Conservation (phyloP, 805 yeast species). For the Yarrowia bubula region DNA sequence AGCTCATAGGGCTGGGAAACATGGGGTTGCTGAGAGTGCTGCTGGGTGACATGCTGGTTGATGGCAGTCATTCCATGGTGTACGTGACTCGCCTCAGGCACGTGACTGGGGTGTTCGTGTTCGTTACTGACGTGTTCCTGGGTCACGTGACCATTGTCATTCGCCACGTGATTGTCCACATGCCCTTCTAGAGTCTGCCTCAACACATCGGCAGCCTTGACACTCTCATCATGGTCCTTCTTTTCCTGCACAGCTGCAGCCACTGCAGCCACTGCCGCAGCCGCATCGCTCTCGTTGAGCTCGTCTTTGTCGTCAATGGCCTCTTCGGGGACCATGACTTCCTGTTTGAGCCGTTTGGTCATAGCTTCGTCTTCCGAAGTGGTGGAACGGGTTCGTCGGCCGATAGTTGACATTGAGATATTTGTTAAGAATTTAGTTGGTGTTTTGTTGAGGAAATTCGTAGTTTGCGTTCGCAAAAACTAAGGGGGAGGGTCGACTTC, state of each 20-base stretch:
- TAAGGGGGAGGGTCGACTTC: too few species aligned
- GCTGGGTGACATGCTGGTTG: background rate
- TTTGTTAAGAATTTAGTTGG: background rate
- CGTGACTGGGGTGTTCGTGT: background rate
- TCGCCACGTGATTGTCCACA: background rate
- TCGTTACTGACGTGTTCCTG: background rate
- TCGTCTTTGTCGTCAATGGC: conserved; percentile 26
- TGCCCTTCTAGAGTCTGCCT: background rate
- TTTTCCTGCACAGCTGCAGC: conserved; percentile 25
- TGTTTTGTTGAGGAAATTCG: too few species aligned
- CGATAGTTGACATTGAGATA: background rate
- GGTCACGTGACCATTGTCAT: background rate
- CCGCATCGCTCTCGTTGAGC: conserved; percentile 27
- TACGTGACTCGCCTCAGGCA: background rate
- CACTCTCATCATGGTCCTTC: conserved; percentile 18
- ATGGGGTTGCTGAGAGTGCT: conserved; percentile 3
- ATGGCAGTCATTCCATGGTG: background rate
- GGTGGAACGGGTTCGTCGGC: conserved; percentile 6
- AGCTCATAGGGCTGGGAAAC: conserved; percentile 1
- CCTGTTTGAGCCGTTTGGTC: conserved; percentile 22
- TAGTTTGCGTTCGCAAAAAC: too few species aligned
- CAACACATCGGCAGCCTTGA: conserved; percentile 22
- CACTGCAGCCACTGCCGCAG: conserved; percentile 27
- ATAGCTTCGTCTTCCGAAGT: conserved; percentile 4
- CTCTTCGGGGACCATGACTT: conserved; percentile 3